Base-by-base conservation (phyloP, 2,329 filamentous ascomycete genomes). In the Incumbomyces lentus region DNA sequence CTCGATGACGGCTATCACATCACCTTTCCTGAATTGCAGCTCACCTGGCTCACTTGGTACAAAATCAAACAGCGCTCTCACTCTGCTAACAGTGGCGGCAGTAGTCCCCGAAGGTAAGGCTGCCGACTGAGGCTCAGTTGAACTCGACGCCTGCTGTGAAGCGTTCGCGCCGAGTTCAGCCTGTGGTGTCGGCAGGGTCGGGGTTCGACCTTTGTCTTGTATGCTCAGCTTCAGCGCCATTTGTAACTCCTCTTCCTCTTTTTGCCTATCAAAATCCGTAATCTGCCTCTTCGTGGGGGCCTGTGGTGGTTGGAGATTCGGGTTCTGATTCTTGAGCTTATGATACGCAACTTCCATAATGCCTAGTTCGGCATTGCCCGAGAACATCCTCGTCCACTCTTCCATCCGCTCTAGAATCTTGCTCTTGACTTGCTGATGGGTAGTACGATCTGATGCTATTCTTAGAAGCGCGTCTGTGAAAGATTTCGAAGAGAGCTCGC, bases 401-500 rank as follows among this genome's bases (percentile, higher is more conserved):
- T 85, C 82, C 87, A 96, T 96, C 56, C 89, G 81, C 72, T 96
- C 90, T 49, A 96, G 68, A 55, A 98, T 95, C 76, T 95, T 96
- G 54, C 86, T 80, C 69, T 96, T 96, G 62, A 98, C 92, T 65
- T 95, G 87, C 62, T 84, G 83, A 65, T 96, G 92, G 44, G 90
- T 95, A 64, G 94, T 98, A 47, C 89, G 79, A 66, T 98, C 92
- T 68, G 82, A 86, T 54, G 92, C 89, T 49, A 98, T 77, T 61
- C 92, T 82, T 53, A 96, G 74, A 40, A 98, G 73, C 49, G 90
- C 86, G 62, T 98, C 92, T 55, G 92, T 98, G 64, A 95, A 95
- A 62, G 86, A 89, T 59, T 88, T 82, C 55, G 85, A 92, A 26
- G 89, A 84, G 49, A 95, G 73, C 68, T 95, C 89, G 64, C 86